phyloP scores from a whole-genome alignment of 352 stramenopile genomes.

The Globisporangium okanoganense region DNA sequence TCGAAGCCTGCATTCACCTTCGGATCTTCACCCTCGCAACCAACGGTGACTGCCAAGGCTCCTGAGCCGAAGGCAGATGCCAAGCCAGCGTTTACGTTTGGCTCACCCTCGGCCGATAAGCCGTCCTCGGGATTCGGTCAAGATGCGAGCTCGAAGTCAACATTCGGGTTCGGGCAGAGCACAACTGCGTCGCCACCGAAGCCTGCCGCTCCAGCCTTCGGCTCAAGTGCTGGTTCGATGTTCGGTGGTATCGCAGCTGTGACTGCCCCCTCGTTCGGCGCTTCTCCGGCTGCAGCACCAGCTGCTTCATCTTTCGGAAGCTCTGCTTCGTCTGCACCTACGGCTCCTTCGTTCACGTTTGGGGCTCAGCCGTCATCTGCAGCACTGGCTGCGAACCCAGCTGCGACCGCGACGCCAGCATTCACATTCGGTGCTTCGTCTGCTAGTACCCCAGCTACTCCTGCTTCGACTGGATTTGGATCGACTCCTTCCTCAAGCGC shows the following conservation, averaged over 20 bases:
- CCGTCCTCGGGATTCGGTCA: conserved; percentile 24
- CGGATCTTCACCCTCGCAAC: conserved; percentile 3
- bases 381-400: background rate
- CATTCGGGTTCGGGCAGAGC: conserved; percentile 11
- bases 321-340: conserved; percentile 6
- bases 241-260: conserved; percentile 11
- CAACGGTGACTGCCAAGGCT: background rate
- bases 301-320: conserved; percentile 13
- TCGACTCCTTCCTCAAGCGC: conserved; percentile 16
- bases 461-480: conserved; percentile 23
- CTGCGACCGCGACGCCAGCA: conserved; percentile 7
- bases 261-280: conserved; percentile 25
- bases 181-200: conserved; percentile 1
- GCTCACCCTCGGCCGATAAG: conserved; percentile 23
- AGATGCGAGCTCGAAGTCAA: conserved; percentile 18
- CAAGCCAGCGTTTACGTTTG: conserved; percentile 42
- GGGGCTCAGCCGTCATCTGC: conserved; percentile 11
- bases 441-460: conserved; percentile 11
- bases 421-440: conserved; percentile 21
- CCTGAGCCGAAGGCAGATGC: conserved; percentile 2
- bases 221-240: conserved; percentile 15
- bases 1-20: conserved; percentile 24
- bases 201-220: conserved; percentile 5
- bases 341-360: conserved; percentile 21
- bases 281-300: conserved; percentile 6